Evolutionary conservation across 2,329 filamentous ascomycete species (phyloP).

Genomic region (Colletotrichum liaoningense): DNA sequence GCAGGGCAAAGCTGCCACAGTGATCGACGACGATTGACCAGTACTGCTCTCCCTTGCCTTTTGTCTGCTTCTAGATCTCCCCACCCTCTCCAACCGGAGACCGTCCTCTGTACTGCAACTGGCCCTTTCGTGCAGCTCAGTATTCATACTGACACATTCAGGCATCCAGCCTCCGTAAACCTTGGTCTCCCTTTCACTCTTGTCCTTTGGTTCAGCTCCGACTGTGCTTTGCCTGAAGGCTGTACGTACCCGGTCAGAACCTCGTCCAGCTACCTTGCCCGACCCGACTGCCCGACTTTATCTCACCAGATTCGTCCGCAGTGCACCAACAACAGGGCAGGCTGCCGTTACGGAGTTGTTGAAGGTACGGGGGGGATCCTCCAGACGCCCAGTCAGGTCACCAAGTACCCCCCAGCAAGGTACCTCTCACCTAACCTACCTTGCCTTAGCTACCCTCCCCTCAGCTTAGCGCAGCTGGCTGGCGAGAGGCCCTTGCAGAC

Average conservation of each 20-base stretch:
- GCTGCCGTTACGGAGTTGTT: not conserved
- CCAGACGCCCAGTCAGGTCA: not conserved
- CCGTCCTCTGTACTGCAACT: constrained; percentile 7
- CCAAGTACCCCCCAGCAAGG: not conserved
- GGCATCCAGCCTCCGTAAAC: not conserved
- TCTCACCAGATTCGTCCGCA: not conserved
- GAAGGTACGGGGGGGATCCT: not conserved
- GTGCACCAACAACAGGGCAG: not conserved
- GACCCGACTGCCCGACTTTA: not conserved
- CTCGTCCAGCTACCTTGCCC: not conserved
- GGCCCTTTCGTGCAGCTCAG: constrained; percentile 4
- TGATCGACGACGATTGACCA: constrained; percentile 9
- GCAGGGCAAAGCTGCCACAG: not conserved
- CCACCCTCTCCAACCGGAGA: constrained; percentile 3
- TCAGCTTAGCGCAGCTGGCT: constrained; percentile 17
- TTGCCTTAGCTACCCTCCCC: constrained; percentile 1
- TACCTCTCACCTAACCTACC: not conserved
- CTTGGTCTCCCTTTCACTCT: constrained; percentile 4
- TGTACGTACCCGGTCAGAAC: constrained; percentile 14
- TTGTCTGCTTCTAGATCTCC: not conserved
- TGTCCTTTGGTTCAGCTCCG: constrained; percentile 11
- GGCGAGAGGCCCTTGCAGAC: constrained; percentile 33
- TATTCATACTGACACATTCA: not conserved
- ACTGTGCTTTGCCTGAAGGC: not conserved
- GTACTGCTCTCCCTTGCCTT: constrained; percentile 5